These are phyloP conservation scores for Tetragonia tetragonoides DNA, from an alignment of 148 eudicot genomes.

Conservation along the genomic window DNA sequence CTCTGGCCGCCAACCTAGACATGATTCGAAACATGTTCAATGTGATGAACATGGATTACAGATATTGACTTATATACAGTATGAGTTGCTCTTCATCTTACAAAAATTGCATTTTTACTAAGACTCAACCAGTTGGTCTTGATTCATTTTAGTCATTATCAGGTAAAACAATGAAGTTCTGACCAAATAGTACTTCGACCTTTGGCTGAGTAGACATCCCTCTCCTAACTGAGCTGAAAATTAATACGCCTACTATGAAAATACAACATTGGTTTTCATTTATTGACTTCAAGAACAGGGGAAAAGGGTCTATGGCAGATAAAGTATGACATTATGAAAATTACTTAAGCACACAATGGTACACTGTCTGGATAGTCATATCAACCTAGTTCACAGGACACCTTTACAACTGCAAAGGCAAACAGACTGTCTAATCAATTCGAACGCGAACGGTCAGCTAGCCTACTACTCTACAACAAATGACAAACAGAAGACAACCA, in stretches of 20 bases:
- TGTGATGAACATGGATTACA: too few species aligned
- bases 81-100: background rate
- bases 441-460: background rate
- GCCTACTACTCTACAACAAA: background rate
- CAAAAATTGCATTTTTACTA: background rate
- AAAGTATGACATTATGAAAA: too few species aligned
- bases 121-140: too few species aligned
- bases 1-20: slow-evolving; percentile 37
- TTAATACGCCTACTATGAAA: too few species aligned
- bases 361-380: too few species aligned
- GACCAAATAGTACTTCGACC: too few species aligned
- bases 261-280: background rate
- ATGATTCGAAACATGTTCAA: background rate
- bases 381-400: too few species aligned
- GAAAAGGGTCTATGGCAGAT: too few species aligned
- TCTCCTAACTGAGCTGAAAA: background rate
- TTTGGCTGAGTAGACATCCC: too few species aligned
- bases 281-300: background rate
- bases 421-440: background rate
- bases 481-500: background rate
- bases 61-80: too few species aligned
- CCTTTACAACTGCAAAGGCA: background rate
- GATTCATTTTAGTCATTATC: too few species aligned
- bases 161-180: too few species aligned
- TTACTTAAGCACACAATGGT: background rate